Evolutionary conservation across 1,139 yeast genomes (phyloP).

Genomic region (Spencermartinsiella ligniputridi): DNA sequence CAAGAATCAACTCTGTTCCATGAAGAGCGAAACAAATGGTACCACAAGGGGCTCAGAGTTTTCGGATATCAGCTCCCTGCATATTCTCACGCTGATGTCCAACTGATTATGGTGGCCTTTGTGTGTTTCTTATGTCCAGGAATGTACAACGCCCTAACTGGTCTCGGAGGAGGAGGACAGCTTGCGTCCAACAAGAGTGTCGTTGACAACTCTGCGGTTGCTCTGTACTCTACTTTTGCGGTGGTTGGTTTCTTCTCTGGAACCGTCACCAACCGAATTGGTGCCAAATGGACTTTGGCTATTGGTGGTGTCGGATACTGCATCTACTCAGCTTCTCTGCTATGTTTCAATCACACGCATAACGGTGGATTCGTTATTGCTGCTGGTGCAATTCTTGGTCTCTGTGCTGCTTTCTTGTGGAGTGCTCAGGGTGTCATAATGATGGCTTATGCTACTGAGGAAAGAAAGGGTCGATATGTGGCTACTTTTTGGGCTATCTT

Average conservation of each 20-base stretch:
- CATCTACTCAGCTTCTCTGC: conserved; percentile 49
- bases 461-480: conserved; percentile 50
- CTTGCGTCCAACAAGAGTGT: conserved; percentile 35
- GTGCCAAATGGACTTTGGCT: conserved; percentile 45
- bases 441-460: conserved; percentile 56
- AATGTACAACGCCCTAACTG: conserved; percentile 52
- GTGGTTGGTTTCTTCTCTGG: conserved; percentile 59
- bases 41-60: conserved; percentile 17
- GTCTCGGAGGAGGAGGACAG: conserved; percentile 50
- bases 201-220: conserved; percentile 51
- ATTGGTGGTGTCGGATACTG: conserved; percentile 57
- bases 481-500: conserved; percentile 57
- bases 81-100: conserved; percentile 25
- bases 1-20: conserved; percentile 8
- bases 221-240: conserved; percentile 49
- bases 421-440: conserved; percentile 58
- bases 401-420: conserved; percentile 57
- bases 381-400: conserved; percentile 57
- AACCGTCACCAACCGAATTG: conserved; percentile 51
- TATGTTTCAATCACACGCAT: conserved; percentile 45
- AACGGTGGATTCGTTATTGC: conserved; percentile 53
- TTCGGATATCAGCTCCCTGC: conserved; percentile 17
- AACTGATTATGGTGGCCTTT: conserved; percentile 28
- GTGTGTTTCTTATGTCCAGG: conserved; percentile 40
- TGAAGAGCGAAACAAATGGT: conserved; percentile 20